Base-by-base conservation (phyloP, 2,329 filamentous ascomycete species). In the Dendryphion nanum region DNA sequence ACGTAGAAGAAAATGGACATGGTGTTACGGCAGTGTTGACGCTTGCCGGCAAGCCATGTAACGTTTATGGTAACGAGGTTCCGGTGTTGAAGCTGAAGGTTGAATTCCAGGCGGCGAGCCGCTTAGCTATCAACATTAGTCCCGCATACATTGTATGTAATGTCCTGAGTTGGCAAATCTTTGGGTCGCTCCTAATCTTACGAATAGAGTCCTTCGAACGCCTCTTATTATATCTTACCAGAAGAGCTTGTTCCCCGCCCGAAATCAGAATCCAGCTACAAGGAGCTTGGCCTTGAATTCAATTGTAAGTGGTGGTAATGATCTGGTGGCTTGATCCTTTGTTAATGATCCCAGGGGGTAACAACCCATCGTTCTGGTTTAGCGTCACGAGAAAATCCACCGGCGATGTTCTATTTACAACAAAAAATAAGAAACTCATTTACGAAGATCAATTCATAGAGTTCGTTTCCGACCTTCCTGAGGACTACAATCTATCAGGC, bases 371-470 rank as follows among this genome's bases (percentile, higher is more conserved):
- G 0, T 83, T 83, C 59, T 73, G 64, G 42, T 81, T 73, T 62
- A 75, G 64, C 59, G 73, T 77, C 48, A 77, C 67, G 44, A 82
- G 68, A 42, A 73, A 63, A 63, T 84, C 65, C 35, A 81, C 58
- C 62, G 80, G 78, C 0, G 84, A 89, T 55, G 72, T 81, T 0
- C 66, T 90, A 0, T 89, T 89, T 57, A 76, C 78, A 8, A 89
- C 85, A 0, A 65, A 71, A 14, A 81, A 80, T 4, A 78, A 72
- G 2, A 75, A 78, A 8, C 64, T 90, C 12, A 78, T 90, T 0
- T 90, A 80, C 52, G 84, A 89, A 55, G 77, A 89, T 48, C 86
- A 90, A 52, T 90, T 88, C 61, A 77, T 89, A 29, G 86, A 89
- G 51, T 83, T 90, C 48, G 74, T 74, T 4, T 83, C 81, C 14